Evolutionary conservation across 2,329 filamentous ascomycete species (phyloP).

Genomic region (Venturia oleaginea): DNA sequence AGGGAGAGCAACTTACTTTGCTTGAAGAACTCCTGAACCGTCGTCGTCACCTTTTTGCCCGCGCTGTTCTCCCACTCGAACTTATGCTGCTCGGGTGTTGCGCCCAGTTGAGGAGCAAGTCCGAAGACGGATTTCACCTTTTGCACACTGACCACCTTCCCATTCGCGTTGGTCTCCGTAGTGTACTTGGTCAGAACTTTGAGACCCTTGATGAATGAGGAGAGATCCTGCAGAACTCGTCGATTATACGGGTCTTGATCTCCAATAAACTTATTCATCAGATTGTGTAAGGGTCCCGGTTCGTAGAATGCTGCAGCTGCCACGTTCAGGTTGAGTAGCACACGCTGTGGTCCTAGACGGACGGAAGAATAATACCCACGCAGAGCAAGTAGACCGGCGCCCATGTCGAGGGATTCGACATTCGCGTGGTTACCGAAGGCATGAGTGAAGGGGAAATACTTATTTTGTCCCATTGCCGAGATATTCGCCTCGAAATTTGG

Average conservation of each 20-base stretch:
- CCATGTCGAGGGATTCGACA: conserved; percentile 33
- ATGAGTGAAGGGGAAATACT: conserved; percentile 36
- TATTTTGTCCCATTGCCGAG: conserved; percentile 27
- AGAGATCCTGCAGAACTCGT: background rate
- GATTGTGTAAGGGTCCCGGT: conserved; percentile 30
- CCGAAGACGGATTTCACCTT: background rate
- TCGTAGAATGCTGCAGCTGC: conserved; percentile 51
- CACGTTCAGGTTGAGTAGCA: conserved; percentile 56
- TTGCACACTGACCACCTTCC: background rate
- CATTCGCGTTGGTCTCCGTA: background rate
- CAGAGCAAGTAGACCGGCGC: conserved; percentile 45
- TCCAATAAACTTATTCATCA: conserved; percentile 18
- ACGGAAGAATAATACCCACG: conserved; percentile 55
- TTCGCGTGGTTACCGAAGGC: conserved; percentile 15
- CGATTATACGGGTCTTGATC: background rate
- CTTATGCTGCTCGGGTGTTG: background rate
- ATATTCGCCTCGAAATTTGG: conserved; percentile 35
- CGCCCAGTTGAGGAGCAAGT: conserved; percentile 4
- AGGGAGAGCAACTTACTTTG: background rate
- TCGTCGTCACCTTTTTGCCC: background rate
- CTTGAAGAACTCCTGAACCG: conserved; percentile 10
- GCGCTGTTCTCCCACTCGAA: background rate
- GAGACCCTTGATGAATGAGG: conserved; percentile 6
- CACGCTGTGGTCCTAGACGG: conserved; percentile 46
- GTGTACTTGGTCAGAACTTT: conserved; percentile 12